phyloP scores from a whole-genome alignment of 2,329 filamentous ascomycete species.

The Pseudopyricularia javanii region DNA sequence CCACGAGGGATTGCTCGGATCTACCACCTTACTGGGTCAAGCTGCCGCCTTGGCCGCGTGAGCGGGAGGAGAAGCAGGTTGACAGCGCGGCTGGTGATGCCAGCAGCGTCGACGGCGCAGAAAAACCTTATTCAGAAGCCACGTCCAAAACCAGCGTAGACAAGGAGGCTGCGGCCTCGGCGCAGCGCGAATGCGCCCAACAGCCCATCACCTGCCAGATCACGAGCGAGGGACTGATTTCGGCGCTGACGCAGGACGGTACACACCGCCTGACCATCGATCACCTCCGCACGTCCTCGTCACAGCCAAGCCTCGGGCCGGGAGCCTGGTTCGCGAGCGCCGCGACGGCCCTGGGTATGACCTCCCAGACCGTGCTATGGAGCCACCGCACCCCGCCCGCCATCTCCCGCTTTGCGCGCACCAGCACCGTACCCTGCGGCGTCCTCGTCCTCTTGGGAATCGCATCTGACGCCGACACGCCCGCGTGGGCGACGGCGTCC shows the following conservation, averaged over 20 bases:
- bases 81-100: background rate
- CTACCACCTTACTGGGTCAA: conserved; percentile 49
- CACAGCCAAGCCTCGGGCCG: conserved; percentile 5
- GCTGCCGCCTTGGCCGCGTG: conserved; percentile 22
- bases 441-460: conserved; percentile 41
- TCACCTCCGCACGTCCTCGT: conserved; percentile 23
- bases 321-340: conserved; percentile 45
- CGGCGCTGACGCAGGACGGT: conserved; percentile 24
- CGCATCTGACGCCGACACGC: conserved; percentile 36
- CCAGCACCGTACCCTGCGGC: conserved; percentile 44
- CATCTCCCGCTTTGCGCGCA: conserved; percentile 35
- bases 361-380: conserved; percentile 44
- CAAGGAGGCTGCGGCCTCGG: background rate
- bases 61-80: conserved; percentile 2
- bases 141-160: background rate
- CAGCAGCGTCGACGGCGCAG: conserved; percentile 5
- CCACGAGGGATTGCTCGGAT: conserved; percentile 33
- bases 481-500: conserved; percentile 34
- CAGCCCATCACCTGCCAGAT: conserved; percentile 34
- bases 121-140: background rate
- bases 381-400: conserved; percentile 44
- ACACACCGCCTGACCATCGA: conserved; percentile 20
- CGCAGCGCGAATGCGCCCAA: background rate
- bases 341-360: conserved; percentile 41
- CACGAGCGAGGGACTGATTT: conserved; percentile 30